Percentiles rank a stretch among this genome's conserved stretches.
phyloP scores from a whole-genome alignment of 2,329 filamentous ascomycete species.

The Paracoccidioides brasiliensis region DNA sequence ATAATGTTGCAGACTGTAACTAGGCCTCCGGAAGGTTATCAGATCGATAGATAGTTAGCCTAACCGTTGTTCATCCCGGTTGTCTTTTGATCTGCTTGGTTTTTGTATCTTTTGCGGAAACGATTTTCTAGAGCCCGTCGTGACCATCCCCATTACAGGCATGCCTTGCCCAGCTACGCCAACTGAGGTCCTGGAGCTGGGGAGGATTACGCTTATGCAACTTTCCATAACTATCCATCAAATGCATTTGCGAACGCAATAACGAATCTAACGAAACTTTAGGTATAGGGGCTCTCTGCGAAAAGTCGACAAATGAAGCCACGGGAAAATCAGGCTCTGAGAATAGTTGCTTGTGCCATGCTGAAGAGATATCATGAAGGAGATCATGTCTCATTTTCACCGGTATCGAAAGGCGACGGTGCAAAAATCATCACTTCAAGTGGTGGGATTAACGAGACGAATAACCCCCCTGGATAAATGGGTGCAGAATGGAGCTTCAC shows the following conservation, averaged over 20 bases:
- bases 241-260: neutral
- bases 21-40: no score
- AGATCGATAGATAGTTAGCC: no score
- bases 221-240: neutral
- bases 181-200: slow-evolving; percentile 47
- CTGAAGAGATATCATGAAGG: neutral
- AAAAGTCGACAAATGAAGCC: slow-evolving; percentile 57
- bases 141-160: slow-evolving; percentile 1
- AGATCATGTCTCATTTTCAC: neutral
- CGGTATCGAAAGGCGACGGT: neutral
- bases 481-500: neutral
- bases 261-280: neutral
- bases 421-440: no score
- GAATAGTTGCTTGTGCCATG: neutral
- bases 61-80: no score
- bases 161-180: slow-evolving; percentile 49
- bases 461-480: neutral
- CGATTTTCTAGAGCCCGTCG: no score
- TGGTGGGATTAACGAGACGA: neutral
- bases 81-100: no score
- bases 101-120: no score
- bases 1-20: no score
- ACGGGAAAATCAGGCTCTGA: neutral
- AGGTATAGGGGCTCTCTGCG: slow-evolving; percentile 55
- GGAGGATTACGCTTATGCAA: slow-evolving; percentile 12